phyloP scores from a whole-genome alignment of 208 protist genomes.

The Wallacemonas sp. region DNA sequence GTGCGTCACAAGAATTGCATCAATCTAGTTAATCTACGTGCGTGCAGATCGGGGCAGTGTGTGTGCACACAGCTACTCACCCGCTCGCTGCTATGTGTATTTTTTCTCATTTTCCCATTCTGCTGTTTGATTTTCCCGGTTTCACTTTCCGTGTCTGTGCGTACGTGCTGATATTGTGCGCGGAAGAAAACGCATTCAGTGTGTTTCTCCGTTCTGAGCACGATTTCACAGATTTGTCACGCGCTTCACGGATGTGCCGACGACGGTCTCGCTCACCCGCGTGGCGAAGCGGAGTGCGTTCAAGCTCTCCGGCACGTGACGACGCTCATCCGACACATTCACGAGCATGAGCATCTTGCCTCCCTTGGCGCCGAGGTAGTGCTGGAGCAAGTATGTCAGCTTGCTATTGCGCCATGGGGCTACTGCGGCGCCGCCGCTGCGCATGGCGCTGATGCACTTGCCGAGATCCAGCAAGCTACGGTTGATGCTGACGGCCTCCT shows the following conservation, averaged over 20 bases:
- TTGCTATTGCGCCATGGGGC: conserved; percentile 93
- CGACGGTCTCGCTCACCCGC: conserved; percentile 85
- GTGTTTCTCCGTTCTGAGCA: neutral
- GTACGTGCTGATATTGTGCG: too few species aligned
- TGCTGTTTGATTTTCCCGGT: too few species aligned
- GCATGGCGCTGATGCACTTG: conserved; percentile 92
- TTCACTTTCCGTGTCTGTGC: too few species aligned
- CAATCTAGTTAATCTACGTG: too few species aligned
- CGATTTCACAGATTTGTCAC: conserved; percentile 54
- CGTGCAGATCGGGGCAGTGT: too few species aligned
- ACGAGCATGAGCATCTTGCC: conserved; percentile 94
- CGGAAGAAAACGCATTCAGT: too few species aligned
- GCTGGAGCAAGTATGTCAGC: conserved; percentile 92
- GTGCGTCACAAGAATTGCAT: too few species aligned
- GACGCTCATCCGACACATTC: conserved; percentile 78
- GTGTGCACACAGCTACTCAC: too few species aligned
- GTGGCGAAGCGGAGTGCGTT: conserved; percentile 94
- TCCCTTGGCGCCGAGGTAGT: conserved; percentile 86
- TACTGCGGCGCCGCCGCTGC: conserved; percentile 40
- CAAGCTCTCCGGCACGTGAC: conserved; percentile 78
- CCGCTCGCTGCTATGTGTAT: too few species aligned
- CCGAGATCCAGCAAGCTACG: conserved; percentile 86
- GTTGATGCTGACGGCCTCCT: conserved; percentile 95
- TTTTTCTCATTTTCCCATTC: too few species aligned
- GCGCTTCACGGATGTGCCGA: conserved; percentile 82